Conservation (phyloP, 306 rosid species). For the Alnus rubra region DNA sequence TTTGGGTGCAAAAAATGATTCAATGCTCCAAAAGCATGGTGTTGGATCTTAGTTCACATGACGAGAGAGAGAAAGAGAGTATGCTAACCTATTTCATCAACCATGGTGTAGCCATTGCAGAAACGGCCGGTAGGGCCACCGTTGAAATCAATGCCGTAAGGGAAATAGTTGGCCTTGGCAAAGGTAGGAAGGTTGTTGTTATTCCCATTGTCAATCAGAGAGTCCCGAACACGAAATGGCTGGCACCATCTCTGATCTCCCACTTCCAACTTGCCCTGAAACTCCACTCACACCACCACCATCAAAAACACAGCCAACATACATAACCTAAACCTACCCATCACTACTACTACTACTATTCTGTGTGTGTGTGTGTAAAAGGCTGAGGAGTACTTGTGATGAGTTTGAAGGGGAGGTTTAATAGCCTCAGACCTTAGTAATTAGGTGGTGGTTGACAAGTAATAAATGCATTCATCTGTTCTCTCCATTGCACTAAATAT, state of each 20-base stretch:
- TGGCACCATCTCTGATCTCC: slow-evolving; percentile 57
- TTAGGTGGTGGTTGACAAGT: slow-evolving; percentile 51
- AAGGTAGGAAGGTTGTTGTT: slow-evolving; percentile 81
- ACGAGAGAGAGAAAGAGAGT: background rate
- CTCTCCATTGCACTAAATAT: slow-evolving; percentile 38
- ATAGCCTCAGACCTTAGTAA: background rate
- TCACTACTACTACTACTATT: no score
- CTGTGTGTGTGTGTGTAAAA: no score
- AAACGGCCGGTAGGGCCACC: slow-evolving; percentile 93
- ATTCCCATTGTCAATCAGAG: slow-evolving; percentile 91
- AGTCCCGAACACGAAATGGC: slow-evolving; percentile 96
- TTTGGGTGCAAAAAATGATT: no score
- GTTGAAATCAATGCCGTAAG: slow-evolving; percentile 88
- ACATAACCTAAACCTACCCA: slow-evolving; percentile 2
- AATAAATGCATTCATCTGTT: slow-evolving; percentile 64
- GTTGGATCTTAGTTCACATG: no score
- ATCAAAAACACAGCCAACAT: slow-evolving; percentile 27
- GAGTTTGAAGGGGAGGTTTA: slow-evolving; percentile 2
- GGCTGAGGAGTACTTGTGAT: no score
- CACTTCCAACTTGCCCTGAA: slow-evolving; percentile 39
- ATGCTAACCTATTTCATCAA: slow-evolving; percentile 63
- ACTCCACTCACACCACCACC: slow-evolving; percentile 21
- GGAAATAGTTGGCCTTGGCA: slow-evolving; percentile 90
- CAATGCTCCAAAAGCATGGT: no score
- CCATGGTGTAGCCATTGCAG: slow-evolving; percentile 86